Evolutionary conservation across 352 stramenopile species (phyloP).

Genomic region (Elongisporangium anandrum): DNA sequence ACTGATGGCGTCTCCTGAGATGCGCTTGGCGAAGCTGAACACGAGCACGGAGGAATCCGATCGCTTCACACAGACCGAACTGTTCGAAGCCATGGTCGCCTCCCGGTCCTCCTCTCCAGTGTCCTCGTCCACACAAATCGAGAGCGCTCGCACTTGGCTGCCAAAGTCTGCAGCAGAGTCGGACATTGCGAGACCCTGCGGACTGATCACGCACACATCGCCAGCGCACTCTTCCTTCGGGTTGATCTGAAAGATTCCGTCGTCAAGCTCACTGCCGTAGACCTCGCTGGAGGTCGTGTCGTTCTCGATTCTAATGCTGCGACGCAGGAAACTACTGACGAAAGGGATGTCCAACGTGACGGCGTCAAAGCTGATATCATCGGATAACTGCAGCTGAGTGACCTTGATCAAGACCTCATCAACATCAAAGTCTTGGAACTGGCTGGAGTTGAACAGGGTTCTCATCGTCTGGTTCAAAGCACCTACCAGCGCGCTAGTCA

Average conservation of each 20-base stretch:
- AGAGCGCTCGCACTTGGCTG: slow-evolving; percentile 39
- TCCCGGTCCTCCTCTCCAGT: slow-evolving; percentile 25
- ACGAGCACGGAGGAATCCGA: slow-evolving; percentile 39
- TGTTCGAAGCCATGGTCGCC: slow-evolving; percentile 23
- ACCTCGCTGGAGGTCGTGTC: slow-evolving; percentile 21
- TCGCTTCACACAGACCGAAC: slow-evolving; percentile 13
- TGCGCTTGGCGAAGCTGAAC: slow-evolving; percentile 51
- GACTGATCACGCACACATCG: slow-evolving; percentile 39
- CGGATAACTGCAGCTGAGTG: slow-evolving; percentile 18
- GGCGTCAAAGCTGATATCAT: slow-evolving; percentile 28
- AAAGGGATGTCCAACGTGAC: slow-evolving; percentile 44
- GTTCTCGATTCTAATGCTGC: slow-evolving; percentile 18
- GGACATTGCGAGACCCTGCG: slow-evolving; percentile 20
- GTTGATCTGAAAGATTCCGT: slow-evolving; percentile 45
- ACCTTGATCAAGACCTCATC: slow-evolving; percentile 28
- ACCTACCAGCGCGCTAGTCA: slow-evolving; percentile 15
- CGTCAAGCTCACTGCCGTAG: slow-evolving; percentile 6
- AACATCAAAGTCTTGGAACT: slow-evolving; percentile 28
- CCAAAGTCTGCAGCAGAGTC: slow-evolving; percentile 31
- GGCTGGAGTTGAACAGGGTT: slow-evolving; percentile 14
- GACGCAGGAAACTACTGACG: slow-evolving; percentile 24
- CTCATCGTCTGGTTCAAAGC: slow-evolving; percentile 22
- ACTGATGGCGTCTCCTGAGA: slow-evolving; percentile 35
- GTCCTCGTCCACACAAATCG: slow-evolving; percentile 29
- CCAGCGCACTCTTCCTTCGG: slow-evolving; percentile 50